A percentile compares a stretch with the other conserved stretches of the same genome.
phyloP scores from a whole-genome alignment of 352 stramenopile genomes.

The Globisporangium paroecandrum region DNA sequence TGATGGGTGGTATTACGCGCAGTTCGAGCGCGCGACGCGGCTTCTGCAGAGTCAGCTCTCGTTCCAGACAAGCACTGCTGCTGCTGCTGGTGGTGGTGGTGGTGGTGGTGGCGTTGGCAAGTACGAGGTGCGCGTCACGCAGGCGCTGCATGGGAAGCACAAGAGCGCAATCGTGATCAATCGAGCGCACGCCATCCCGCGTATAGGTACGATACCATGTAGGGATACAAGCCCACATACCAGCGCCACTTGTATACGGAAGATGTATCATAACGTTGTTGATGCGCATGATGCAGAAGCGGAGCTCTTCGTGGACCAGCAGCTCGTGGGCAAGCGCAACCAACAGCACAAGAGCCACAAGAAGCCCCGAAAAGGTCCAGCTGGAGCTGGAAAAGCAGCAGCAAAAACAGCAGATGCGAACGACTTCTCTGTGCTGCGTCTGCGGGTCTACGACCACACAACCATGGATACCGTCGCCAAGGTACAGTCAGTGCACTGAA shows the following conservation, averaged over 20 bases:
- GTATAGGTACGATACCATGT: slow-evolving; percentile 48
- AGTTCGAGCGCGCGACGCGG: slow-evolving; percentile 52
- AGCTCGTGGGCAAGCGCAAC: slow-evolving; percentile 17
- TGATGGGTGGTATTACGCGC: not conserved
- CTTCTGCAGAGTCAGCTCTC: slow-evolving; percentile 44
- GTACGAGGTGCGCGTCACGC: slow-evolving; percentile 48
- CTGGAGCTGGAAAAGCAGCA: slow-evolving; percentile 11
- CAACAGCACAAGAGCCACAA: not conserved
- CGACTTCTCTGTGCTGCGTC: slow-evolving; percentile 18
- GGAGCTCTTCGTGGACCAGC: slow-evolving; percentile 46
- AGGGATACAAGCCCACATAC: not conserved
- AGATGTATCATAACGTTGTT: not conserved
- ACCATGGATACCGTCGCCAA: slow-evolving; percentile 40
- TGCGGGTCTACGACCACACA: slow-evolving; percentile 37
- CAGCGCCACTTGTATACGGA: not conserved
- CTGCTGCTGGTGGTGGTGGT: not conserved
- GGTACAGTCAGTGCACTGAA: slow-evolving; percentile 17
- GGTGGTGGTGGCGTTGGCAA: slow-evolving; percentile 16
- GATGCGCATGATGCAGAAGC: slow-evolving; percentile 30
- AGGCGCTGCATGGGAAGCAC: slow-evolving; percentile 15
- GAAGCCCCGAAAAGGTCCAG: slow-evolving; percentile 1
- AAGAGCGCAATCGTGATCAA: slow-evolving; percentile 58
- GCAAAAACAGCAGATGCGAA: slow-evolving; percentile 20
- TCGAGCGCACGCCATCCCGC: slow-evolving; percentile 40
- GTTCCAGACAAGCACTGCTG: not conserved